Evolutionary conservation across 2,329 filamentous ascomycete genomes (phyloP), one percentile per base, ranked within the genome.

Genomic region (Fusarium sterilihyphosum): DNA sequence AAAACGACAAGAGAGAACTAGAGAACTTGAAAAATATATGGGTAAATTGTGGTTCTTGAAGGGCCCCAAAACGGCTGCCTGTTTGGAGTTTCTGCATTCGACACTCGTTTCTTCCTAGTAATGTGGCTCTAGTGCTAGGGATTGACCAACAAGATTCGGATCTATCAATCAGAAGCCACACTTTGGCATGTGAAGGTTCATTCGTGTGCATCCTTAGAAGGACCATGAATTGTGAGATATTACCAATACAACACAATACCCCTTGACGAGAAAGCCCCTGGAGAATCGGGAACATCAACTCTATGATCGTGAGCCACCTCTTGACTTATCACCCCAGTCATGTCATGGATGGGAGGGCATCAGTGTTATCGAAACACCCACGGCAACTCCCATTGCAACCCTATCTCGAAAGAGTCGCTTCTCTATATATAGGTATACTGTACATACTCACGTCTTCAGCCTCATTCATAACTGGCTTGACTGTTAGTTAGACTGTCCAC

Each of bases 141-240:
- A 68, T 65, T 54, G 44, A 47, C 52, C 47, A 67, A 47, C 41
- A 49, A 29, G 44, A 65, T 56, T 40, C 47, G 26, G 31, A 40
- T 57, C 46, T 57, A 61, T 59, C 54, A 63, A 56, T 64, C 56
- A 66, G 67, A 67, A 63, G 43, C 49, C 47, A 43, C 52, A n/a
- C 54, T 64, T 37, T 65, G 65, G 60, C 75, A 77, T 77, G 75
- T 77, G 75, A 78, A 75, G 65, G 52, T 41, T 60, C 47, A 33
- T 41, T 62, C 24, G 37, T 52, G 35, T 41, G 54, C 46, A 56
- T 65, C 63, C 63, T 65, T 18, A 50, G 31, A 24, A 46, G 24
- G 26, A 44, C 50, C 26, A 53, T 59, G 43, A 59, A 44, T 17
- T 61, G 50, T 61, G 50, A 62, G 50, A 49, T 53, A 59, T 73